Base-by-base conservation (phyloP, 805 yeast genomes). In the Yamadazyma sp. region DNA sequence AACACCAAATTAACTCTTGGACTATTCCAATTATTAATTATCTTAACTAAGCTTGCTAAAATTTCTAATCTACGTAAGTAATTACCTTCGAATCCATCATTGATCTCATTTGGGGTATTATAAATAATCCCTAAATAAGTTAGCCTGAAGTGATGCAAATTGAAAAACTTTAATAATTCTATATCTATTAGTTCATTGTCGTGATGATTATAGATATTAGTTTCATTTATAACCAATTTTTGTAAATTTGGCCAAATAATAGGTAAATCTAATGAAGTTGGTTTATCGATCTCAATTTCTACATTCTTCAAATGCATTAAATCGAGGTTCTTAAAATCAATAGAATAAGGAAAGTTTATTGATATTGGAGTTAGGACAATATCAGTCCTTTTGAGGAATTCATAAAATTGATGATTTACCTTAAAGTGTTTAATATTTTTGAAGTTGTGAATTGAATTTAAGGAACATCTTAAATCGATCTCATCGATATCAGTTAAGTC, bases 61-160 rank as follows among this genome's bases (percentile, higher is more conserved):
- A 83, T 48, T 19, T 63, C 68, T 35, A 75, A 64, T 47, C 87
- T 69, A 40, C 87, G 70, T 5, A 73, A 51, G 45, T 77, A 82
- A 46, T 84, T 83, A 0, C 94, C 94, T 49, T 83, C 91, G 26
- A 79, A 73, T 2, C 86, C 86, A 52, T 82, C 84, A 12, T 56
- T 62, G 10, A 79, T 69, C 49, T 75, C 75, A 2, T 53, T 23
- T 2, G 86, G 84, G 3, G 82, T 75, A 18, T 63, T 64, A 52
- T 82, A 88, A 13, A 70, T 62, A n/a, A 83, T 63, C 7, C 73
- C 60, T 13, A 83, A 53, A 30, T 55, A 66, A 19, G 53, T 55
- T 23, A 80, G 26, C 9, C 23, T 25, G 23, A 43, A 38, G 20
- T 11, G 13, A 4, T 23, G 29, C 9, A 24, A 4, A 13, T 27